Conservation (phyloP, 768 basidiomycete genomes). For the Termitomyces heimii region DNA sequence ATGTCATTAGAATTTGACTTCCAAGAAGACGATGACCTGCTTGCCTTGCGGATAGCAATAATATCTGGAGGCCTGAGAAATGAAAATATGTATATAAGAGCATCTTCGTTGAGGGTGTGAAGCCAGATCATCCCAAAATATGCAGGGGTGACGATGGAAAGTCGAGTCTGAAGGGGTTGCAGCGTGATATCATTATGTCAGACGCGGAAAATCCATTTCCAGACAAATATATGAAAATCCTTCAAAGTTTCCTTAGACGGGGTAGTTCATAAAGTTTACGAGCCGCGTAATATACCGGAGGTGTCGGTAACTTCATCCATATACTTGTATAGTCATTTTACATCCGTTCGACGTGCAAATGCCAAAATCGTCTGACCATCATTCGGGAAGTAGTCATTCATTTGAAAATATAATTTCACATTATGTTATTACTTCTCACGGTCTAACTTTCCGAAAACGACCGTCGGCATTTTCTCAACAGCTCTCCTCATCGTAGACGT, state of each 20-base stretch:
- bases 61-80: constrained; percentile 33
- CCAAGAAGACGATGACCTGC: constrained; percentile 4
- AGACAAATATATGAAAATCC: background rate
- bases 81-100: constrained; percentile 24
- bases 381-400: background rate
- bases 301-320: background rate
- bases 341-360: background rate
- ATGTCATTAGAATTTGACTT: background rate
- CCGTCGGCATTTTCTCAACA: constrained; percentile 7
- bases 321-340: background rate
- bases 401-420: background rate
- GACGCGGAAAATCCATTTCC: background rate
- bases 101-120: constrained; percentile 20
- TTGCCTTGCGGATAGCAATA: constrained; percentile 35
- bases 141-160: background rate
- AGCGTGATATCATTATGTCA: background rate
- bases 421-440: constrained; percentile 3
- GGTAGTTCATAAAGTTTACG: too few relatives aligned
- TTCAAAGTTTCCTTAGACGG: background rate
- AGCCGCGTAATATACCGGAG: background rate
- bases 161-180: background rate
- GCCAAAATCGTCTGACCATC: background rate
- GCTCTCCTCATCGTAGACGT: background rate
- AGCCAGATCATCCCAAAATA: constrained; percentile 2
- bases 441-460: constrained; percentile 10